Evolutionary conservation across 495 filamentous ascomycete species (phyloP).

Genomic region (Podospora comata): DNA sequence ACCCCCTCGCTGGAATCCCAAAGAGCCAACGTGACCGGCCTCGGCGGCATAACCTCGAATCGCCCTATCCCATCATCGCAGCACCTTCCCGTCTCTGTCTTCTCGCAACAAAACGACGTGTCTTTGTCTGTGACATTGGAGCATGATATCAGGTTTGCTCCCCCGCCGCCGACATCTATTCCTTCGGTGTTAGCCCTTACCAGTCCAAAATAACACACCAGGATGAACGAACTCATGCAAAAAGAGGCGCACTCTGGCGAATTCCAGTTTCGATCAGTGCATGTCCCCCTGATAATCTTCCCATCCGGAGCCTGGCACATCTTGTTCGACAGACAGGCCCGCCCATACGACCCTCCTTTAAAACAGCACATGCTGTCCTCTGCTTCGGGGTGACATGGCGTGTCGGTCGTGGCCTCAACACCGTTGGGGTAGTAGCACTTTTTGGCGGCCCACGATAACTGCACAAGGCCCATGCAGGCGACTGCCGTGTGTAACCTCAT

Average conservation of each 20-base stretch:
- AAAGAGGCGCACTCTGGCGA: neutral
- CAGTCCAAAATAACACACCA: neutral
- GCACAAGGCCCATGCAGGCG: neutral
- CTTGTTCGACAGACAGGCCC: neutral
- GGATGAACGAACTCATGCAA: neutral
- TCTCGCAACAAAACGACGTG: constrained; percentile 3
- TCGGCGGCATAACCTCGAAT: neutral
- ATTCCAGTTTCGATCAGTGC: constrained; percentile 6
- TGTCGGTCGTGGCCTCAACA: neutral
- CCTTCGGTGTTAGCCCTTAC: neutral
- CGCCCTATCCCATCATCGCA: neutral
- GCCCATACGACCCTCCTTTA: neutral
- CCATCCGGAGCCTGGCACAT: neutral
- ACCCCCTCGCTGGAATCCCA: neutral
- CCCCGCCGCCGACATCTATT: neutral
- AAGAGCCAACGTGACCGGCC: neutral
- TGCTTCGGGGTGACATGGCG: constrained; percentile 5
- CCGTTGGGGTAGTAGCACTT: constrained; percentile 4
- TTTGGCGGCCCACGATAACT: neutral
- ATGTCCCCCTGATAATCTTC: constrained; percentile 1
- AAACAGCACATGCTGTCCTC: neutral
- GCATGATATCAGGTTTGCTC: neutral
- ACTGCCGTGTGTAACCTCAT: neutral
- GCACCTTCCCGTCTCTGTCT: neutral
- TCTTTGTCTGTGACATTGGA: neutral